Conservation (phyloP, 352 stramenopile species). For the Pythium coloratum region DNA sequence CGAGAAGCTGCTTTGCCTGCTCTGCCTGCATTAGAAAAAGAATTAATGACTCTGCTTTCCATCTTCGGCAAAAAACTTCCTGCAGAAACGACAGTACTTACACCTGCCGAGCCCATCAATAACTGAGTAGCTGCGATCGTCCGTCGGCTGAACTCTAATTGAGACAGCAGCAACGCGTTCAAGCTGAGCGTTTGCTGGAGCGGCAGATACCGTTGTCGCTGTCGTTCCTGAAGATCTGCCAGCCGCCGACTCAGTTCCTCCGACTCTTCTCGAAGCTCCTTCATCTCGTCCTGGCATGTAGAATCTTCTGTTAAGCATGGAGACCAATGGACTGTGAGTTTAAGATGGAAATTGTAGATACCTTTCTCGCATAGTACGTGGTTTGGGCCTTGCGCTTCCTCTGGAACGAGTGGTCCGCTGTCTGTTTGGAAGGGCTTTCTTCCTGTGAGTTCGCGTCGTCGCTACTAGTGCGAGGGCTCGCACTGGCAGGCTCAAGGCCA, state of each 20-base stretch:
- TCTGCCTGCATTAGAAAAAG: background rate
- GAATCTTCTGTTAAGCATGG: background rate
- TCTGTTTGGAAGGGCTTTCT: background rate
- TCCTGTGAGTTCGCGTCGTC: constrained; percentile 1
- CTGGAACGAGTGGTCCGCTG: background rate
- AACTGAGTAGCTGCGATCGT: constrained; percentile 6
- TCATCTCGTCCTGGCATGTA: constrained; percentile 10
- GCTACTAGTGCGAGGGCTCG: background rate
- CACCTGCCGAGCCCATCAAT: background rate
- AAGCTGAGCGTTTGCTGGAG: background rate
- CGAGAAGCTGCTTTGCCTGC: background rate
- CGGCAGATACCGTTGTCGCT: background rate
- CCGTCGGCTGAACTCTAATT: background rate
- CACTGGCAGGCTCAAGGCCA: too few relatives aligned
- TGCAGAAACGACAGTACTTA: background rate
- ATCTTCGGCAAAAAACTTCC: too few relatives aligned
- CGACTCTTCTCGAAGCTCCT: background rate
- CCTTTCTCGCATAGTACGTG: constrained; percentile 19
- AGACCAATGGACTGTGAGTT: too few relatives aligned
- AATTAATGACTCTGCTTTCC: background rate
- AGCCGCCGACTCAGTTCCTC: background rate
- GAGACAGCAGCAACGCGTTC: constrained; percentile 7
- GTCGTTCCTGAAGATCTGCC: background rate
- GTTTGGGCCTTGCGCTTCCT: constrained; percentile 2
- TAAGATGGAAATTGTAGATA: background rate